phyloP scores from a whole-genome alignment of 257 asterid species.

The Forsythia suspensa region DNA sequence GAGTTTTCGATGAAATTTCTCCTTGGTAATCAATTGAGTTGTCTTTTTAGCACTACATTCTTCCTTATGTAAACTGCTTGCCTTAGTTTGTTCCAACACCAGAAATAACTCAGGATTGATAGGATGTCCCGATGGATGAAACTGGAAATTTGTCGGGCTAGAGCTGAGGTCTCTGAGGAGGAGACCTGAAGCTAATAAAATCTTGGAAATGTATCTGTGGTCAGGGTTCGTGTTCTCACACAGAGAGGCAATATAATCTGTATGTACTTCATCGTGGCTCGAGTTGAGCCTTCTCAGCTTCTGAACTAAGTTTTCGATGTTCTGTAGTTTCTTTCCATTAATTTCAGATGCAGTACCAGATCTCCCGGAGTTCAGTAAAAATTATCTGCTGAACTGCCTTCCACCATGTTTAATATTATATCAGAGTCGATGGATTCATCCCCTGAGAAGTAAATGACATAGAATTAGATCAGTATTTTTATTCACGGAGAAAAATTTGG shows the following conservation, averaged over 20 bases:
- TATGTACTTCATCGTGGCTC: slow-evolving; percentile 81
- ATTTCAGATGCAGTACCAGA: slow-evolving; percentile 38
- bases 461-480: not conserved
- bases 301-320: slow-evolving; percentile 72
- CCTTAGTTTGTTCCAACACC: slow-evolving; percentile 90
- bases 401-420: slow-evolving; percentile 19
- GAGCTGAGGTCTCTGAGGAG: slow-evolving; percentile 81
- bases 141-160: slow-evolving; percentile 63
- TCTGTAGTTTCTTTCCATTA: slow-evolving; percentile 66
- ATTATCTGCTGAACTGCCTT: slow-evolving; percentile 26
- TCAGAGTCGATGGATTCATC: slow-evolving; percentile 33
- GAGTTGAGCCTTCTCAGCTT: slow-evolving; percentile 82
- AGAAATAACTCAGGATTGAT: slow-evolving; percentile 84
- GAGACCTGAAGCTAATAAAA: slow-evolving; percentile 89
- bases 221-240: slow-evolving; percentile 79
- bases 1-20: slow-evolving; percentile 61
- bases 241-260: slow-evolving; percentile 92
- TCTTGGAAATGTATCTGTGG: slow-evolving; percentile 81
- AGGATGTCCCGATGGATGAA: slow-evolving; percentile 79
- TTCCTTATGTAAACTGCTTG: slow-evolving; percentile 39
- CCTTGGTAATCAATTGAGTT: slow-evolving; percentile 29
- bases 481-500: not conserved
- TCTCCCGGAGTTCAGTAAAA: slow-evolving; percentile 23
- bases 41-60: slow-evolving; percentile 30
- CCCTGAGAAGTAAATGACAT: slow-evolving; percentile 40